phyloP scores from a whole-genome alignment of 768 basidiomycete genomes.

The Cystobasidiopsis lactophilus region DNA sequence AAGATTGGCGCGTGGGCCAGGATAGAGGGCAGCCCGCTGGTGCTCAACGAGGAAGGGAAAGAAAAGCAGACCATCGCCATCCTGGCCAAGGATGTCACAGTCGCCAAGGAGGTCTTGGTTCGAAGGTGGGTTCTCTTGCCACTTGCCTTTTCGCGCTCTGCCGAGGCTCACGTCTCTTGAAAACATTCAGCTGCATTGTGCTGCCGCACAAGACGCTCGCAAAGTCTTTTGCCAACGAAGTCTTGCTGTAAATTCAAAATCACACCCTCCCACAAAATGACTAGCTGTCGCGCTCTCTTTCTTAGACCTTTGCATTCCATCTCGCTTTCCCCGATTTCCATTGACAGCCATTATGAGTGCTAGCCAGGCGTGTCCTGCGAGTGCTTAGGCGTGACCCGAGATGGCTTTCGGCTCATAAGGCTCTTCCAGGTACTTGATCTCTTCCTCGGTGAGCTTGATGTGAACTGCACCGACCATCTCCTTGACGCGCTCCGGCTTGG shows the following conservation, averaged over 20 bases:
- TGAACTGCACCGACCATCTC: constrained; percentile 25
- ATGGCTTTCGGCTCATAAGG: constrained; percentile 29
- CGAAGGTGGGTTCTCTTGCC: constrained; percentile 17
- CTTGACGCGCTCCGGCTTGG: constrained; percentile 12
- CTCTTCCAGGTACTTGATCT: constrained; percentile 37
- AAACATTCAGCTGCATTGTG: constrained; percentile 25
- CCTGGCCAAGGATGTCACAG: constrained; percentile 28
- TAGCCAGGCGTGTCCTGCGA: no score
- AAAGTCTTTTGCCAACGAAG: constrained; percentile 25
- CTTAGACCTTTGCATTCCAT: no score
- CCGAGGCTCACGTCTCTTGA: neutral
- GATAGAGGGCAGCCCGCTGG: constrained; percentile 23
- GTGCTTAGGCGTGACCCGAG: no score
- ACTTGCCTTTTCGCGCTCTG: neutral
- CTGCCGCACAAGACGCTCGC: constrained; percentile 28
- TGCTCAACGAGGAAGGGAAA: constrained; percentile 21
- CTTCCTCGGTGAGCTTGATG: constrained; percentile 35
- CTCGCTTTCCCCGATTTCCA: no score
- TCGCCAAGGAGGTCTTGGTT: constrained; percentile 27
- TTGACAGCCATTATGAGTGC: no score
- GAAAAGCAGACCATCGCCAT: constrained; percentile 28
- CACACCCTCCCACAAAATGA: no score
- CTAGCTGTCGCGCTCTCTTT: no score
- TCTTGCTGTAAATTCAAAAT: constrained; percentile 24
- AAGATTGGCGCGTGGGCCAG: constrained; percentile 29